Conservation (phyloP, 2,329 filamentous ascomycete genomes). For the Gliomastix tumulicola region DNA sequence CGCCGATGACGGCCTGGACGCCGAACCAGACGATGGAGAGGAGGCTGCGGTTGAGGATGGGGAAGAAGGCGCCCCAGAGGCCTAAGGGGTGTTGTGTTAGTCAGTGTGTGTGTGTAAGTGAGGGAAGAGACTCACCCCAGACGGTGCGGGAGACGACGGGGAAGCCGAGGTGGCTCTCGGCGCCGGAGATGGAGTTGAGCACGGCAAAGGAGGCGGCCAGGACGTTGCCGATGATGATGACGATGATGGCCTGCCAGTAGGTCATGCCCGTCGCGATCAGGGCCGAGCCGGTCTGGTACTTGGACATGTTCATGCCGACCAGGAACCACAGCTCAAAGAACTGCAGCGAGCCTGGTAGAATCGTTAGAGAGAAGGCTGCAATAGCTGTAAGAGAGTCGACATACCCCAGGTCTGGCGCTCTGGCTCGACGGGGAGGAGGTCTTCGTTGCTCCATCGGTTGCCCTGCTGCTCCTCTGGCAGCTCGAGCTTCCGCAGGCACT, state of each 20-base stretch:
- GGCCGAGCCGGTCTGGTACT: conserved; percentile 31
- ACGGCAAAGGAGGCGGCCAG: conserved; percentile 1
- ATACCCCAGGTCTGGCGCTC: conserved; percentile 33
- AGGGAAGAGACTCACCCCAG: conserved; percentile 21
- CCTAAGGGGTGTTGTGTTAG: conserved; percentile 29
- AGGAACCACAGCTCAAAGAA: conserved; percentile 10
- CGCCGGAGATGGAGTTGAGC: conserved; percentile 3
- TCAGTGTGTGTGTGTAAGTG: not conserved
- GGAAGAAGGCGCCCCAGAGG: conserved; percentile 28
- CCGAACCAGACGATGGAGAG: conserved; percentile 30
- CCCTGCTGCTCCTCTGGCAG: not conserved
- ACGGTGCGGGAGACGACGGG: conserved; percentile 28
- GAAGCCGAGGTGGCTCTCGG: conserved; percentile 31
- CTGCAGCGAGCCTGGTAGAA: not conserved
- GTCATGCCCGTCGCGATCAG: conserved; percentile 30
- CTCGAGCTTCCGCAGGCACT: not conserved
- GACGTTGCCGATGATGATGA: conserved; percentile 3
- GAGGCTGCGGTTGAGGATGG: conserved; percentile 29
- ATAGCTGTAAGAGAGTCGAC: conserved; percentile 33
- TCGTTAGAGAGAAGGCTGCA: conserved; percentile 14
- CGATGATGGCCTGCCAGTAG: conserved; percentile 35
- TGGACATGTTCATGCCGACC: conserved; percentile 36
- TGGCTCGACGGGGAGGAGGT: conserved; percentile 39
- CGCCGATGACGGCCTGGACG: conserved; percentile 22
- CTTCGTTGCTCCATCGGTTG: conserved; percentile 28